Evolutionary conservation across 345 rosid species (phyloP).

Genomic region (Linum lewisii): DNA sequence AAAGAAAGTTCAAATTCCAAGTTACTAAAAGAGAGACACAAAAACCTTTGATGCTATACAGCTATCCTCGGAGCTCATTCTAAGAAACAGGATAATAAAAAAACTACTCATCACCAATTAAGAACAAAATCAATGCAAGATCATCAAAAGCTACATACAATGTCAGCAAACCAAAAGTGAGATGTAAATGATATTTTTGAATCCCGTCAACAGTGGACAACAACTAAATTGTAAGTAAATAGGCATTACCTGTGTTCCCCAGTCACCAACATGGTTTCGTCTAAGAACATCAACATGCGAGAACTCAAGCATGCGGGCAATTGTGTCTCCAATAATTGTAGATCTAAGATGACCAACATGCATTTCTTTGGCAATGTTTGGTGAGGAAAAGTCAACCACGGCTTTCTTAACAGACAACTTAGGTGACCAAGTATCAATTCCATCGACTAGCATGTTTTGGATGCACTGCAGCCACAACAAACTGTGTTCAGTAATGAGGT

Average conservation of each 20-base stretch:
- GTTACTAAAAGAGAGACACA: background rate
- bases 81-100: background rate
- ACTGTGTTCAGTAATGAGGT: constrained; percentile 4
- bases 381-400: constrained; percentile 95
- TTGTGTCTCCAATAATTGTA: constrained; percentile 89
- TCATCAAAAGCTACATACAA: background rate
- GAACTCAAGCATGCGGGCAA: constrained; percentile 90
- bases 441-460: constrained; percentile 69
- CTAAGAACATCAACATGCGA: constrained; percentile 86
- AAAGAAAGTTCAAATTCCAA: background rate
- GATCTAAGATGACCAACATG: constrained; percentile 98
- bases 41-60: background rate
- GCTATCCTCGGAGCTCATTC: background rate
- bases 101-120: background rate
- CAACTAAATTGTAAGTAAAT: background rate
- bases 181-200: background rate
- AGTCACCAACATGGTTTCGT: constrained; percentile 97
- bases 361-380: constrained; percentile 99
- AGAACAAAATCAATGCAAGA: too few relatives aligned
- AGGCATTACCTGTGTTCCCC: constrained; percentile 94
- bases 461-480: constrained; percentile 43
- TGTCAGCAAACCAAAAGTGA: background rate
- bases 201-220: background rate
- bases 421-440: constrained; percentile 89
- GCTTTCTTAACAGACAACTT: constrained; percentile 51